These are phyloP conservation scores for Penicillium sp. DNA, from an alignment of 2,329 filamentous ascomycete species.

Conservation along the genomic window DNA sequence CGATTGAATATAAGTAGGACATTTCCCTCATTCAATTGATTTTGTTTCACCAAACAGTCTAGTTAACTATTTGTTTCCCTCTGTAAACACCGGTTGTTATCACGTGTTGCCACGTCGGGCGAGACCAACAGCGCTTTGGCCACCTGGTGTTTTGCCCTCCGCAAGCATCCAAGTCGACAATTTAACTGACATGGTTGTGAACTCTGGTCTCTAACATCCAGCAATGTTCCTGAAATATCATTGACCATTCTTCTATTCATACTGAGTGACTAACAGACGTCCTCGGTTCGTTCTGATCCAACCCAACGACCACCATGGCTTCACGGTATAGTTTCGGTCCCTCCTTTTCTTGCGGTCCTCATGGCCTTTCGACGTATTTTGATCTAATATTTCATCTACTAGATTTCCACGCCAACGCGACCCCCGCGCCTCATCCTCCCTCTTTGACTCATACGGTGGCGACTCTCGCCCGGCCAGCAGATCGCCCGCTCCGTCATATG, in stretches of 20 bases:
- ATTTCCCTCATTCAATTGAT: neutral
- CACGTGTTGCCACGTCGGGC: constrained; percentile 15
- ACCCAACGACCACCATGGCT: constrained; percentile 25
- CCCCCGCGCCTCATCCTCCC: constrained; percentile 64
- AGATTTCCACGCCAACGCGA: constrained; percentile 63
- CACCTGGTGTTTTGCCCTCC: constrained; percentile 22
- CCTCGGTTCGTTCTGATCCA: constrained; percentile 4
- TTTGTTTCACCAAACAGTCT: neutral
- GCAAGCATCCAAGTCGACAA: constrained; percentile 14
- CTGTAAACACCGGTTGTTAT: constrained; percentile 10
- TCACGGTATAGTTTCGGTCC: constrained; percentile 29
- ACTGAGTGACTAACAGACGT: neutral
- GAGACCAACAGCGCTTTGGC: constrained; percentile 18
- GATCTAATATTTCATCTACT: neutral
- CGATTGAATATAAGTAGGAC: neutral
- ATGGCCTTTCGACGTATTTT: neutral
- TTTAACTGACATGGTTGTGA: neutral
- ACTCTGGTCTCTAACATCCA: constrained; percentile 1
- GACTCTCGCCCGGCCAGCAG: constrained; percentile 41
- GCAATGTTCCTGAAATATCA: constrained; percentile 9
- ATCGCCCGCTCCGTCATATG: constrained; percentile 45
- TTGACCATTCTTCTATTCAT: neutral
- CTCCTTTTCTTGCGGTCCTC: constrained; percentile 3
- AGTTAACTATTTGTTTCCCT: neutral
- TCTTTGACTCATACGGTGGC: constrained; percentile 69